A percentile compares a stretch with the other conserved stretches of the same genome.
Evolutionary conservation across 148 eudicot species (phyloP).

Genomic region (Arctostaphylos glauca): DNA sequence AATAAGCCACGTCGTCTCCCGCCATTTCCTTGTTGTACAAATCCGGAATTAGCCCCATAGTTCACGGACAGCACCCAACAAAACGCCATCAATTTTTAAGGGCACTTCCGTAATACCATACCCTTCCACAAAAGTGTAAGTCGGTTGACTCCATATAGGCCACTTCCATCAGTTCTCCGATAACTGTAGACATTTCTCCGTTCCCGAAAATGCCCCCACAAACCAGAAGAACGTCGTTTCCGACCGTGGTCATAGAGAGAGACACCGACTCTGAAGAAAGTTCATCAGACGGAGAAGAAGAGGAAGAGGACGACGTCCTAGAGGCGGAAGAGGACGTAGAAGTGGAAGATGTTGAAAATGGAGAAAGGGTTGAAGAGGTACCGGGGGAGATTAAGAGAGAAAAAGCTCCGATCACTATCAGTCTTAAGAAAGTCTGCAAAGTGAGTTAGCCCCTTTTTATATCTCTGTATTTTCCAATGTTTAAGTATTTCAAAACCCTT

Average conservation of each 20-base stretch:
- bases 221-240: slow-evolving; percentile 43
- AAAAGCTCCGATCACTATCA: slow-evolving; percentile 67
- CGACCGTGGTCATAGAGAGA: slow-evolving; percentile 58
- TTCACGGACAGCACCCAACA: neutral
- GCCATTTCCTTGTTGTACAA: slow-evolving; percentile 28
- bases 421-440: slow-evolving; percentile 84
- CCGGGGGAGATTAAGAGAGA: slow-evolving; percentile 27
- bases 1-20: slow-evolving; percentile 59
- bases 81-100: neutral
- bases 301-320: slow-evolving; percentile 24
- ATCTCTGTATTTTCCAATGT: neutral
- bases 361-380: slow-evolving; percentile 4
- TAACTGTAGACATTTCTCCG: neutral
- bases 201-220: slow-evolving; percentile 53
- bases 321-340: slow-evolving; percentile 25
- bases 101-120: slow-evolving; percentile 25
- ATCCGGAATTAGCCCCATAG: slow-evolving; percentile 21
- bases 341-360: slow-evolving; percentile 16
- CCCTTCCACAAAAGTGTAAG: neutral
- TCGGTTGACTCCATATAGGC: neutral
- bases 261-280: slow-evolving; percentile 61
- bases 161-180: neutral
- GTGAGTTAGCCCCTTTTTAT: slow-evolving; percentile 26
- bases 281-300: slow-evolving; percentile 47
- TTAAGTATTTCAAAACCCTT: neutral